phyloP scores from a whole-genome alignment of 257 asterid species.

The Fraxinus pennsylvanica region DNA sequence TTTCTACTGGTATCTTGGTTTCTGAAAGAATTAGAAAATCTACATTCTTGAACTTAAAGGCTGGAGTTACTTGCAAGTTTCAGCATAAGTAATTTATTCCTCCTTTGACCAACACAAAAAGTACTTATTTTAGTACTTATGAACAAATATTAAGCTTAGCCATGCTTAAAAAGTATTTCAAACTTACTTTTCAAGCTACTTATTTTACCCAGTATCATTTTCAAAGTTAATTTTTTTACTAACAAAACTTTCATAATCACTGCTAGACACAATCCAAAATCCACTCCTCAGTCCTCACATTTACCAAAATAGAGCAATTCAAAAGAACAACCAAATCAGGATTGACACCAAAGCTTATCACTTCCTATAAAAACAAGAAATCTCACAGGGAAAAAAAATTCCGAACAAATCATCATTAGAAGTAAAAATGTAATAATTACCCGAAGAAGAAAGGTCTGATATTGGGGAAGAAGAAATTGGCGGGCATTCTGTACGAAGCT shows the following conservation, averaged over 20 bases:
- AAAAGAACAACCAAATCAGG: not conserved
- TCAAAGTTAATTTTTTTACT: not conserved
- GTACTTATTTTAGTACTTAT: not conserved
- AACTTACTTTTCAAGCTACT: not conserved
- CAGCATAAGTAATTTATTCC: not conserved
- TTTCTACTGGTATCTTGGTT: not conserved
- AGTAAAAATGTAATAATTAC: not conserved
- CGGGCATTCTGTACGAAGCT: conserved; percentile 23
- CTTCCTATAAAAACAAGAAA: not conserved
- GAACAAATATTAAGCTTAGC: not conserved
- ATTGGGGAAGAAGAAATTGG: not conserved
- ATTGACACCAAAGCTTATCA: not conserved
- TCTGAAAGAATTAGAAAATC: not conserved
- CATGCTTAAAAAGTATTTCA: not conserved
- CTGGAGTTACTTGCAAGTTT: not conserved
- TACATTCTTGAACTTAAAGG: not conserved
- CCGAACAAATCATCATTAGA: not conserved
- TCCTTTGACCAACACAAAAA: not conserved
- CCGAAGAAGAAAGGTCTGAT: not conserved
- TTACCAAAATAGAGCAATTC: not conserved
- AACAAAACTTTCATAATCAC: not conserved
- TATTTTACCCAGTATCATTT: not conserved
- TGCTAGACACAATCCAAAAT: not conserved
- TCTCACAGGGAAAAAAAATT: not conserved
- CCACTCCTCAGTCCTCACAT: not conserved